A percentile compares a stretch with the other conserved stretches of the same genome.
phyloP scores from a whole-genome alignment of 1,284 basidiomycete species.

The Ustilago shanxiensis region DNA sequence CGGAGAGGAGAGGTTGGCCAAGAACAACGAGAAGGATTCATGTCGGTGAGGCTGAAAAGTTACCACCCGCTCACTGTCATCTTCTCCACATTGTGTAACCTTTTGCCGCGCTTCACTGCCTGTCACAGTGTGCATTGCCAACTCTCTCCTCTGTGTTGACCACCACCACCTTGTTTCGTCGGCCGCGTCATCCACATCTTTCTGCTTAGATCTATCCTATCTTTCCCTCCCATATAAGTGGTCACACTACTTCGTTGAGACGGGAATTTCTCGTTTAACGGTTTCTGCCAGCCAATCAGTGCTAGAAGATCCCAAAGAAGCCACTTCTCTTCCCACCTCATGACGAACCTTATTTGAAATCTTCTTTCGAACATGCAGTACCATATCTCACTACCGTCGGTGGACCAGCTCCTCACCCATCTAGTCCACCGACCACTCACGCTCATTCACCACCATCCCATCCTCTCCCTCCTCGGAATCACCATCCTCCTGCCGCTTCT shows the following conservation, averaged over 20 bases:
- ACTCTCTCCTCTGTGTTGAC: neutral
- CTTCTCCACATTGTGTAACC: neutral
- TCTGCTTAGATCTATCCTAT: neutral
- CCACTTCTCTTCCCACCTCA: conserved; percentile 1
- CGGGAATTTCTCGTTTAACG: too few species aligned
- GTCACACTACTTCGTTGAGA: neutral
- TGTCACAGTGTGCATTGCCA: neutral
- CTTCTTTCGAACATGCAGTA: conserved; percentile 14
- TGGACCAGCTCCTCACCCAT: neutral
- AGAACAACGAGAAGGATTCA: neutral
- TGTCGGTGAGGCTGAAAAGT: neutral
- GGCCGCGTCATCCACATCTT: conserved; percentile 11
- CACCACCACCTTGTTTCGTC: neutral
- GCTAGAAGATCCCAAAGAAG: neutral
- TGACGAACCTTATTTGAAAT: neutral
- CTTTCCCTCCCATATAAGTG: neutral
- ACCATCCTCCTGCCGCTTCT: conserved; percentile 18
- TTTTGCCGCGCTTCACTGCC: neutral
- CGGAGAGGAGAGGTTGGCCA: too few species aligned
- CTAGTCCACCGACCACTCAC: conserved; percentile 2
- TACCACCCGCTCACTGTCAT: neutral
- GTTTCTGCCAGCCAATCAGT: too few species aligned
- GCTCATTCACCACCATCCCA: conserved; percentile 11
- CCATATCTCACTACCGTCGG: conserved; percentile 9
- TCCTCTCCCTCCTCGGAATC: conserved; percentile 10